Conservation (phyloP, 2,329 filamentous ascomycete genomes). For the Fusarium sp. region DNA sequence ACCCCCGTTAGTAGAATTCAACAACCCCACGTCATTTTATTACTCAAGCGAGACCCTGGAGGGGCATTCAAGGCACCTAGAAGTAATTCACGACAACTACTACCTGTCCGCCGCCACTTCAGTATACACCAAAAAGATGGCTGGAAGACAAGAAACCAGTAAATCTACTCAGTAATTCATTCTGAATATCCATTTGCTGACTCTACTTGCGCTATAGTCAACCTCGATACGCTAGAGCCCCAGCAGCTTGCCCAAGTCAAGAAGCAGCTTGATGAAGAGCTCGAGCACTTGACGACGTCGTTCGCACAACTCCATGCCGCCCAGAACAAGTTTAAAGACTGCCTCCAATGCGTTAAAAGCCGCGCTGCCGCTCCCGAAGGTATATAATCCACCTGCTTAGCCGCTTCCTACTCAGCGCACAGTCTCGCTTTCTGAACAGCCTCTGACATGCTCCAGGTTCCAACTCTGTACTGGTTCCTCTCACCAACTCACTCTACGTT, state of each 20-base stretch:
- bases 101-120: slow-evolving; percentile 9
- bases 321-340: slow-evolving; percentile 92
- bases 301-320: slow-evolving; percentile 91
- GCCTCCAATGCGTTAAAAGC: slow-evolving; percentile 77
- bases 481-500: slow-evolving; percentile 96
- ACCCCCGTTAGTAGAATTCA: slow-evolving; percentile 47
- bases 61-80: slow-evolving; percentile 30
- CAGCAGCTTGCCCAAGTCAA: slow-evolving; percentile 92
- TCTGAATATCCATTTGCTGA: not conserved
- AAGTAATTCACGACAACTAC: slow-evolving; percentile 13
- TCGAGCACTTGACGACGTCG: slow-evolving; percentile 91
- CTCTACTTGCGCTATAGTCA: slow-evolving; percentile 54
- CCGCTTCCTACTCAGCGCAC: not conserved
- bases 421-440: not conserved
- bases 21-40: slow-evolving; percentile 48
- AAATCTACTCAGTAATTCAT: not conserved
- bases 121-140: slow-evolving; percentile 43
- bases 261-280: slow-evolving; percentile 94
- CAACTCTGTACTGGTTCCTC: slow-evolving; percentile 82
- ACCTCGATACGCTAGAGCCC: slow-evolving; percentile 79
- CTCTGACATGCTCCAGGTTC: slow-evolving; percentile 40
- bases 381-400: slow-evolving; percentile 22
- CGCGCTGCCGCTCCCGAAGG: slow-evolving; percentile 48
- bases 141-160: slow-evolving; percentile 51
- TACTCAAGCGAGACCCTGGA: slow-evolving; percentile 42